Percentiles rank a stretch among this genome's conserved stretches.
phyloP scores from a whole-genome alignment of 2,329 filamentous ascomycete genomes.

The Spiromastix sp. region DNA sequence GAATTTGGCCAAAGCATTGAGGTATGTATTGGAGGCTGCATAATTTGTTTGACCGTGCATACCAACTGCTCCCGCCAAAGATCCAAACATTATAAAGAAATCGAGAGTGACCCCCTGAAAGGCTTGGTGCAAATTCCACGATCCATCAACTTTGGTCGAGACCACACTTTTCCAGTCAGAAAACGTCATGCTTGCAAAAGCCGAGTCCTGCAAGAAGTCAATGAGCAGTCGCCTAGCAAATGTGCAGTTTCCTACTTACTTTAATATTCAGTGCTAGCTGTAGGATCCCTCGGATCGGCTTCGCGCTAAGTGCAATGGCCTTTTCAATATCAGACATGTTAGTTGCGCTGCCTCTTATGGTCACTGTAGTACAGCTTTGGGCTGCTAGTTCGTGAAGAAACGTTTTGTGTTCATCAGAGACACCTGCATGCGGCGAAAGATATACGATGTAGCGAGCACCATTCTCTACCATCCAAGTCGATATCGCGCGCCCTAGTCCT shows the following conservation, averaged over 20 bases:
- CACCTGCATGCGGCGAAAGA: constrained; percentile 22
- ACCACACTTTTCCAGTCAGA: constrained; percentile 7
- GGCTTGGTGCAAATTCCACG: constrained; percentile 12
- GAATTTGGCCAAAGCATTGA: constrained; percentile 18
- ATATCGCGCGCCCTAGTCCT: constrained; percentile 26
- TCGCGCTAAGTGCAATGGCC: constrained; percentile 8
- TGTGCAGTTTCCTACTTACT: too few relatives aligned
- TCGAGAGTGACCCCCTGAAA: constrained; percentile 13
- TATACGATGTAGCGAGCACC: constrained; percentile 28
- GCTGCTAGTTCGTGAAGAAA: constrained; percentile 17
- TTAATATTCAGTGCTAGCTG: constrained; percentile 14
- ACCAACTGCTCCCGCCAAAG: constrained; percentile 24
- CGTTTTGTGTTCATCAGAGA: constrained; percentile 6
- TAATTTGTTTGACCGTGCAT: constrained; percentile 31
- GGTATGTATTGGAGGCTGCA: constrained; percentile 29
- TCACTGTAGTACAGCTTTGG: constrained; percentile 13
- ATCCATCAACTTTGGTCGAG: constrained; percentile 15
- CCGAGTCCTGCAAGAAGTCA: constrained; percentile 1
- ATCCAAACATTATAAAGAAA: constrained; percentile 33
- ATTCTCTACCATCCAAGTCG: constrained; percentile 24
- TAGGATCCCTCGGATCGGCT: constrained; percentile 15
- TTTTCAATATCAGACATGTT: constrained; percentile 12
- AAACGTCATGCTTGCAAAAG: constrained; percentile 5
- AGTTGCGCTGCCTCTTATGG: constrained; percentile 14
- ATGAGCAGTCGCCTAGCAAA: too few relatives aligned